Base-by-base conservation (phyloP, 805 yeast species). In the Candida mattraensis region DNA sequence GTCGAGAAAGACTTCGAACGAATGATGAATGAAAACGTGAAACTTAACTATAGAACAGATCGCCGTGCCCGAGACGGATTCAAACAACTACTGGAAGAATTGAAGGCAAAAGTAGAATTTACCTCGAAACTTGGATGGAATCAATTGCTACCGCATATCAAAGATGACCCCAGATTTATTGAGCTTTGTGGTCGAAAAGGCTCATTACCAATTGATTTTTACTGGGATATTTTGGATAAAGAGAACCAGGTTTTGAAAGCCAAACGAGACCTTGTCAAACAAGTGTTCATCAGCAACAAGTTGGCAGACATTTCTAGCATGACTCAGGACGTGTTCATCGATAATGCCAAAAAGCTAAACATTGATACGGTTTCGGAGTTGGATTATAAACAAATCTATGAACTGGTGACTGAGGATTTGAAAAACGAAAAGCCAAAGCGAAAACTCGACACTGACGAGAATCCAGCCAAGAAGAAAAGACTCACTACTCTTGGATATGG, bases 161-260 rank as follows among this genome's bases (percentile, higher is more conserved):
- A 75, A 40, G 71, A 74, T 20, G 83, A 81, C 42, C 66, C 65
- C 29, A 61, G 76, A 11, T 87, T 83, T 51, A 50, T 74, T 11
- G 76, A 70, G 15, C 44, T 87, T 23, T 68, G 87, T 38, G 95
- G 94, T 0, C 70, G 88, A 35, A 67, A 74, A 28, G 95, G 96
- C 0, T 87, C 96, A 0, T 71, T 79, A 1, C 83, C 95, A 1
- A 52, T 80, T 26, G 95, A 87, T 44, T 59, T 85, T 25, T 87
- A 83, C 55, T 74, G 86, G 75, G 95, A 88, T 55, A 50, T 73
- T 0, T 69, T 83, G 3, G 88, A 83, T 47, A 80, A 76, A 37
- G 78, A 76, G 48, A 69, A 72, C 21, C 73, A 78, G 35, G 51
- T 67, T 2, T 53, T 84, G 28, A 72, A 70, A 40, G 76, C 79